A percentile compares a stretch with the other conserved stretches of the same genome.
Evolutionary conservation across 1,139 yeast species (phyloP).

Genomic region (Hanseniaspora uvarum): DNA sequence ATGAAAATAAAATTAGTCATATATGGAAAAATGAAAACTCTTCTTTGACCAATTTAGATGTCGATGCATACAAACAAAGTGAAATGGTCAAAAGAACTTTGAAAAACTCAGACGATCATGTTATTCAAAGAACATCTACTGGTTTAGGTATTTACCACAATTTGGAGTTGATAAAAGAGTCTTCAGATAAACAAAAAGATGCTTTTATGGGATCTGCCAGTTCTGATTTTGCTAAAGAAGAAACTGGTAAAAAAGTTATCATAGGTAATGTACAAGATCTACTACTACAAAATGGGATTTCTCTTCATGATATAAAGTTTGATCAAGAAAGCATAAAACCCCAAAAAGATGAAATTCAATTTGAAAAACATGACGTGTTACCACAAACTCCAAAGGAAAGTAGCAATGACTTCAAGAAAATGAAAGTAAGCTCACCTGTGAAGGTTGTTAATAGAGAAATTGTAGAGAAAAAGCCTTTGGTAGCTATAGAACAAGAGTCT

Average conservation of each 20-base stretch:
- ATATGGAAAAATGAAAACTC: not conserved
- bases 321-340: not conserved
- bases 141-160: constrained; percentile 9
- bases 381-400: constrained; percentile 8
- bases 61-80: not conserved
- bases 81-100: not conserved
- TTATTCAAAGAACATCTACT: constrained; percentile 9
- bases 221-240: not conserved
- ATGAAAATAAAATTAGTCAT: not conserved
- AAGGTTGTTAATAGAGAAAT: constrained; percentile 3
- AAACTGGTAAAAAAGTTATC: not conserved
- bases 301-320: not conserved
- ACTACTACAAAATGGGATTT: constrained; percentile 4
- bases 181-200: not conserved
- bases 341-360: not conserved
- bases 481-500: not conserved
- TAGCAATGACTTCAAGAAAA: not conserved
- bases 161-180: not conserved
- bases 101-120: constrained; percentile 5
- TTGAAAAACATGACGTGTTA: not conserved
- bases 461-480: not conserved
- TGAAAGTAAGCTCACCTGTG: constrained; percentile 9
- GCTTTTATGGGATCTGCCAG: not conserved
- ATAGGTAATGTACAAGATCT: constrained; percentile 12
- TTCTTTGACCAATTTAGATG: not conserved